Evolutionary conservation across 2,329 filamentous ascomycete genomes (phyloP).

Genomic region (Fusarium sp.): DNA sequence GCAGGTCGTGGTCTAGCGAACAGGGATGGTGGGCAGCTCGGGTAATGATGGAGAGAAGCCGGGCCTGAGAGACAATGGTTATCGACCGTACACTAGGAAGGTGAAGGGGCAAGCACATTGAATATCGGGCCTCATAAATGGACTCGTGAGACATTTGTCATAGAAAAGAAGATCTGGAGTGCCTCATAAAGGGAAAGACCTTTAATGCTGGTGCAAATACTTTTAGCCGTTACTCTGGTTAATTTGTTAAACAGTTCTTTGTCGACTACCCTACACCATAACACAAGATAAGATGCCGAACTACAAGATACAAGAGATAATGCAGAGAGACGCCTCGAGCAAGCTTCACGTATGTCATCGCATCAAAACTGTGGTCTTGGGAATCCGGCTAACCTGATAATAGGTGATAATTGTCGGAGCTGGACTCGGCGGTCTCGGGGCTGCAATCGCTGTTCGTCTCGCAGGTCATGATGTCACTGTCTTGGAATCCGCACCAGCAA

Average conservation of each 20-base stretch:
- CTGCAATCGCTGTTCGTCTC: slow-evolving; percentile 39
- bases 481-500: slow-evolving; percentile 36
- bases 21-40: not conserved
- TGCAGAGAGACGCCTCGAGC: not conserved
- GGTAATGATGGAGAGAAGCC: not conserved
- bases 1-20: not conserved
- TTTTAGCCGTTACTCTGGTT: not conserved
- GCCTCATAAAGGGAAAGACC: not conserved
- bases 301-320: not conserved
- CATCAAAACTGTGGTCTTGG: too few species aligned
- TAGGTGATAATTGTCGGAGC: slow-evolving; percentile 41
- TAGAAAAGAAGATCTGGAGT: not conserved
- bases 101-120: not conserved
- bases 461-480: slow-evolving; percentile 43
- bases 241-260: not conserved
- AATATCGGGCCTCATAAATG: not conserved
- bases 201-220: not conserved
- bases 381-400: not conserved
- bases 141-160: not conserved
- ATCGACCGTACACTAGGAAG: not conserved
- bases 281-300: not conserved
- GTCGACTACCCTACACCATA: not conserved
- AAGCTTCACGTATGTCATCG: not conserved
- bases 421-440: slow-evolving; percentile 42
- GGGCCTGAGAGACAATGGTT: not conserved